These are phyloP conservation scores for Entomortierella beljakovae DNA, from an alignment of 192 early-diverging fungal species.

Conservation along the genomic window DNA sequence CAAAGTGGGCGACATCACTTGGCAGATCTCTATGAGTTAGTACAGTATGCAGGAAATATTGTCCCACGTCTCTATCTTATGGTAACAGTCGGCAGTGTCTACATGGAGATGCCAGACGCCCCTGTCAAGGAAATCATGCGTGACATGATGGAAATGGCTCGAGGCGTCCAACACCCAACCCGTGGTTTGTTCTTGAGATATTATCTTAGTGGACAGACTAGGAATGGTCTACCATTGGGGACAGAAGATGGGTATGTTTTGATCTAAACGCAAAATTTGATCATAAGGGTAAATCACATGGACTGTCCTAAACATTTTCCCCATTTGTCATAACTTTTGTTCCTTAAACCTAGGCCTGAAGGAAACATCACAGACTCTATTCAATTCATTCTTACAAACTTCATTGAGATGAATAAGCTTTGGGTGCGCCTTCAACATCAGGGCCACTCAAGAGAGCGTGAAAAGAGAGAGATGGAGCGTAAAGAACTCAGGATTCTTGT, in stretches of 20 bases:
- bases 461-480: conserved; percentile 96
- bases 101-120: conserved; percentile 93
- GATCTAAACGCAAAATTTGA: not conserved
- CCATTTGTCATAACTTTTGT: not conserved
- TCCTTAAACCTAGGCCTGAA: conserved; percentile 65
- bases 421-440: conserved; percentile 99
- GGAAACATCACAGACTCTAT: conserved; percentile 94
- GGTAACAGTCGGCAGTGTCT: conserved; percentile 98
- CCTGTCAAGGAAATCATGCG: conserved; percentile 97
- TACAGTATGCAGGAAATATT: conserved; percentile 98
- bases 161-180: conserved; percentile 98
- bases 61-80: conserved; percentile 99
- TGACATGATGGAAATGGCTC: conserved; percentile 99
- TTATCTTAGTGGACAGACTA: conserved; percentile 94
- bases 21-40: conserved; percentile 96
- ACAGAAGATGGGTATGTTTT: conserved; percentile 62
- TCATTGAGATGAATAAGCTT: conserved; percentile 99
- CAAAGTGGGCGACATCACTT: conserved; percentile 81
- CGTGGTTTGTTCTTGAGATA: conserved; percentile 97
- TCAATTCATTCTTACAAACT: conserved; percentile 96
- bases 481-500: conserved; percentile 95
- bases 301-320: not conserved
- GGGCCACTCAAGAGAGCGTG: conserved; percentile 92
- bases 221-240: conserved; percentile 93
- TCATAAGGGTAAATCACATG: not conserved